Evolutionary conservation across 2,329 filamentous ascomycete species (phyloP), one percentile per base, ranked within the genome.

Genomic region (Neopestalotiopsis sp.): DNA sequence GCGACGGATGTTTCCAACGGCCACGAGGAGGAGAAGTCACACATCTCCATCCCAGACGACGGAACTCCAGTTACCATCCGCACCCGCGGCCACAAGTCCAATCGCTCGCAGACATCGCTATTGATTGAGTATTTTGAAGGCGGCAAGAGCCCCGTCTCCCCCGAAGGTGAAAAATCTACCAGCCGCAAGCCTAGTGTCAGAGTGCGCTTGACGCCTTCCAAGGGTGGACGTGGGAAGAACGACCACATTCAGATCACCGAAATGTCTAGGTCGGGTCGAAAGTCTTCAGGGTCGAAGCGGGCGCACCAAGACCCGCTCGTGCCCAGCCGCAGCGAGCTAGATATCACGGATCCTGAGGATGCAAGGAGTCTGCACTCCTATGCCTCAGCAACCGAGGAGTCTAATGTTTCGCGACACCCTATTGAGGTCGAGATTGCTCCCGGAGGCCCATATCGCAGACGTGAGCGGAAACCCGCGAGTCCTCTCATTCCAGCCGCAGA

Each of bases 121-220:
- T 86, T 98, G 75, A 98, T 98, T 76, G 95, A 98, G 82, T 97
- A 97, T 81, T 98, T 97, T 77, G 95, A 97, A 82, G 93, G 90
- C 73, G 90, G 91, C 71, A 95, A 93, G 79, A 70, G 74, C 58
- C 77, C 77, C 67, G 81, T 86, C 68, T 79, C 82, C n/a, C 79
- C 82, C 57, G 83, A 88, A 68, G 86, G 85, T 74, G 85, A 85
- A 74, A 70, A 71, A 81, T 72, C 84, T 82, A 74, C 83, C 85
- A 88, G 90, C 74, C 91, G 92, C 75, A 91, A 92, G 74, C 94
- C 95, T 13, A 97, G 94, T 79, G 94, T 98, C 67, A 89, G 88
- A 77, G 86, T 92, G 81, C 88, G 90, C 82, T 88, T 97, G 71
- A 97, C 94, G 14, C 95, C 95, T 14, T 94, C 92, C 75, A 91